Conservation (phyloP, 2,329 filamentous ascomycete genomes). For the Talaromyces sp. region DNA sequence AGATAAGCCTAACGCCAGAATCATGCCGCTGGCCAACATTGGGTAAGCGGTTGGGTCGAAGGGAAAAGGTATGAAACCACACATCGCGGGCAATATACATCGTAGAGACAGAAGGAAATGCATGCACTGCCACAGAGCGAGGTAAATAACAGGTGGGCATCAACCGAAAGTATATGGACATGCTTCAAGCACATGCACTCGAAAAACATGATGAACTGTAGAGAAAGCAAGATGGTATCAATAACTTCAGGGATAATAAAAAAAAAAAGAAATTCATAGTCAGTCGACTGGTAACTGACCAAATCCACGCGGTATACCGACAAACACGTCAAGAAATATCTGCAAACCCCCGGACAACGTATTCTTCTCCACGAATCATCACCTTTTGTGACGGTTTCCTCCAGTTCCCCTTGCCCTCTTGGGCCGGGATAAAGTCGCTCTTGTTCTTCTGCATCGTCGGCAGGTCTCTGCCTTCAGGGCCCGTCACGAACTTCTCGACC, state of each 20-base stretch:
- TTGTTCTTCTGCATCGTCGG: slow-evolving; percentile 16
- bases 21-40: slow-evolving; percentile 1
- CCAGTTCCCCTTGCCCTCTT: slow-evolving; percentile 18
- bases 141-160: neutral
- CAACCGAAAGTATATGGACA: slow-evolving; percentile 5
- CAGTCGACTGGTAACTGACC: neutral
- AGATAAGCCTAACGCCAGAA: slow-evolving; percentile 2
- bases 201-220: neutral
- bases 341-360: slow-evolving; percentile 17
- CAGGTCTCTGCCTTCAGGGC: slow-evolving; percentile 17
- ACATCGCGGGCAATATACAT: slow-evolving; percentile 5
- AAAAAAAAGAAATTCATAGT: neutral
- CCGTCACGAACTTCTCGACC: slow-evolving; percentile 17
- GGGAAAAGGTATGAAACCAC: neutral
- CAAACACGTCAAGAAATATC: neutral
- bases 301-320: neutral
- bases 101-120: neutral
- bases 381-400: slow-evolving; percentile 16
- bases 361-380: slow-evolving; percentile 16
- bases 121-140: neutral
- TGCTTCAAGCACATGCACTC: slow-evolving; percentile 13
- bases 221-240: slow-evolving; percentile 17
- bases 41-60: neutral
- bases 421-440: slow-evolving; percentile 11
- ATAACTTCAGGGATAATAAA: neutral